Evolutionary conservation across 2,329 filamentous ascomycete species (phyloP).

Genomic region (Penicillium sp.): DNA sequence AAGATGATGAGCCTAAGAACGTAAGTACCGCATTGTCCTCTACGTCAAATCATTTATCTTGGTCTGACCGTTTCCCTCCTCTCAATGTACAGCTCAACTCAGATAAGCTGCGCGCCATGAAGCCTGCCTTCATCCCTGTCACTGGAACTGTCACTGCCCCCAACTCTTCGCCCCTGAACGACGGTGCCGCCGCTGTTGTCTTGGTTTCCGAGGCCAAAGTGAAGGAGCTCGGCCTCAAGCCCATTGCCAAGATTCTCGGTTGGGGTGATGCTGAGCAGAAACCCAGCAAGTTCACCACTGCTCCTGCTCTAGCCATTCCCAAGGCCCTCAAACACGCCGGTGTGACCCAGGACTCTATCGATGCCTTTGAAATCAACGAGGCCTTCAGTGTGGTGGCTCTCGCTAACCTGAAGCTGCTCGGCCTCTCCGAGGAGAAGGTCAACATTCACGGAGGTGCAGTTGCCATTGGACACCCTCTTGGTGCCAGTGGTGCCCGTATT

Average conservation of each 20-base stretch:
- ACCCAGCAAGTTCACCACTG: conserved; percentile 93
- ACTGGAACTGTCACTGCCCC: conserved; percentile 87
- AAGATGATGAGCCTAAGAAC: conserved; percentile 96
- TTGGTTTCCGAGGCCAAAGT: conserved; percentile 93
- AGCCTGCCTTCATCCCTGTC: conserved; percentile 75
- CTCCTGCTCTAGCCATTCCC: conserved; percentile 88
- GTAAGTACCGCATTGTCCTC: conserved; percentile 38
- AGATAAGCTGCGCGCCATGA: conserved; percentile 80
- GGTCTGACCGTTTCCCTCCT: conserved; percentile 4
- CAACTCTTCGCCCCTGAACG: conserved; percentile 94
- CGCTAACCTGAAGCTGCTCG: conserved; percentile 91
- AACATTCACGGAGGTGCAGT: conserved; percentile 95
- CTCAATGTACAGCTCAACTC: conserved; percentile 59
- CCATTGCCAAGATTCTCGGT: conserved; percentile 92
- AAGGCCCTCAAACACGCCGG: conserved; percentile 96
- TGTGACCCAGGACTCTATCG: conserved; percentile 71
- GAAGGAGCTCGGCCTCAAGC: conserved; percentile 86
- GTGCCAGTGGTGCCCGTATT: conserved; percentile 90
- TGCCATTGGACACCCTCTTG: conserved; percentile 91
- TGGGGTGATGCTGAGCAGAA: conserved; percentile 93
- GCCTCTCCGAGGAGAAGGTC: conserved; percentile 77
- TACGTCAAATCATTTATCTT: neutral
- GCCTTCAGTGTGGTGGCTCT: conserved; percentile 96
- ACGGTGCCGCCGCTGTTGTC: conserved; percentile 88
- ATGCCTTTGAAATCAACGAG: conserved; percentile 99